A percentile compares a stretch with the other conserved stretches of the same genome.
Evolutionary conservation across 2,329 filamentous ascomycete species (phyloP).

Genomic region (Tolypocladium nubicola): DNA sequence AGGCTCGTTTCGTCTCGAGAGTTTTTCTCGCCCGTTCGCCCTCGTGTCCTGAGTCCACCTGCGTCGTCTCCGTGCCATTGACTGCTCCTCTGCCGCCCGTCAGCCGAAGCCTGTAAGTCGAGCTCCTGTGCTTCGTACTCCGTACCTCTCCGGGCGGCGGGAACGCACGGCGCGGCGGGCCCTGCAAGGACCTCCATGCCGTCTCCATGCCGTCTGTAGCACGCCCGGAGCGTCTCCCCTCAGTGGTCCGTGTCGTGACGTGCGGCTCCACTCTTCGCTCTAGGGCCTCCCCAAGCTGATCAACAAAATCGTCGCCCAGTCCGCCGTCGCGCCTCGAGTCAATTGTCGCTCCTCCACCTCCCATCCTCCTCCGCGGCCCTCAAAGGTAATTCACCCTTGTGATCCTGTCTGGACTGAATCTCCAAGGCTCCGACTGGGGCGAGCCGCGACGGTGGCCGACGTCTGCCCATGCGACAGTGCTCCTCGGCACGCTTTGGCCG

Average conservation of each 20-base stretch:
- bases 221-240: not conserved
- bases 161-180: not conserved
- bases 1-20: not conserved
- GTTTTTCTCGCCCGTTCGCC: not conserved
- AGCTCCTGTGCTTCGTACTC: not conserved
- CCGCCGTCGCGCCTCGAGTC: conserved; percentile 11
- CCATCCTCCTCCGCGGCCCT: conserved; percentile 4
- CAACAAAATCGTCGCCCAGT: conserved; percentile 14
- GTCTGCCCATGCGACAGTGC: not conserved
- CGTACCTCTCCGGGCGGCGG: not conserved
- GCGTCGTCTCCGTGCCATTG: not conserved
- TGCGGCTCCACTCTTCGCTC: conserved; percentile 9
- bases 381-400: conserved; percentile 4
- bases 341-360: conserved; percentile 8
- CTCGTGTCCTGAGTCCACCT: not conserved
- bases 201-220: not conserved
- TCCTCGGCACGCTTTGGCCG: not conserved
- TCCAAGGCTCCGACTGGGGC: not conserved
- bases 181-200: not conserved
- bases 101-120: not conserved
- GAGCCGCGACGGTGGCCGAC: not conserved
- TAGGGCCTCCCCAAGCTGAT: conserved; percentile 3
- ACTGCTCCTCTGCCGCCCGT: not conserved
- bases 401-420: not conserved
- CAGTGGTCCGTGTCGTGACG: conserved; percentile 9